Evolutionary conservation across 164 flowering plant genomes (phyloP), one percentile per base, ranked within the genome.

Genomic region (Vitis vinifera): DNA sequence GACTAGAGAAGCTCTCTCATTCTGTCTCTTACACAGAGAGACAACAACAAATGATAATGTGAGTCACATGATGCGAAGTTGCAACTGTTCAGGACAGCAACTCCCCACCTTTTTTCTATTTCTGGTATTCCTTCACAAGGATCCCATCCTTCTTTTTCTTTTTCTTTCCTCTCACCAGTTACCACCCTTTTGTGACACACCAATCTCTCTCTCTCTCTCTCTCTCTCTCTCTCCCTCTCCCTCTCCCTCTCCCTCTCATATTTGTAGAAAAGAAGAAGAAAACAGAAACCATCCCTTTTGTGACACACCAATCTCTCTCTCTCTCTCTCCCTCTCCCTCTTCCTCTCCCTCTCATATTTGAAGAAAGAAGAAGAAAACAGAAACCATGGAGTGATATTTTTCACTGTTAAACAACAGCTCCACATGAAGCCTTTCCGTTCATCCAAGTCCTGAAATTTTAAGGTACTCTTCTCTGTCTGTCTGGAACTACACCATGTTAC

Each of bases 51-150:
- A 62, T 62, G 49, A 29, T 23, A 51, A 47, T n/a, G 7, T 37
- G 44, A 6, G 44, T 55, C 68, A 63, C 49, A 4, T 66, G 75
- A 73, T 68, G 72, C 55, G 59, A 73, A 73, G 55, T 62, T 27
- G 30, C 71, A 67, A 73, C 75, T 37, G 44, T 37, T 37, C 44
- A 37, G 44, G 19, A 37, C 47, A 53, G 37, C 55, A 66, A 53
- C 70, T 9, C 19, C 8, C 5, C 10, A 23, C 37, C 31, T 16
- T 56, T n/a, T 48, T n/a, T 48, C 17, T 27, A 1, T 29, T 44
- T 31, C 27, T 53, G 51, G 66, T 31, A 30, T 64, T 65, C 52
- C 74, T 71, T 65, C 70, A 66, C 66, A 72, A 67, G 62, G 65
- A 67, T 68, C 51, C 55, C 31, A 58, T 16, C n/a, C 14, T 7